Conservation (phyloP, 495 filamentous ascomycete species). For the Neohortaea acidophila region DNA sequence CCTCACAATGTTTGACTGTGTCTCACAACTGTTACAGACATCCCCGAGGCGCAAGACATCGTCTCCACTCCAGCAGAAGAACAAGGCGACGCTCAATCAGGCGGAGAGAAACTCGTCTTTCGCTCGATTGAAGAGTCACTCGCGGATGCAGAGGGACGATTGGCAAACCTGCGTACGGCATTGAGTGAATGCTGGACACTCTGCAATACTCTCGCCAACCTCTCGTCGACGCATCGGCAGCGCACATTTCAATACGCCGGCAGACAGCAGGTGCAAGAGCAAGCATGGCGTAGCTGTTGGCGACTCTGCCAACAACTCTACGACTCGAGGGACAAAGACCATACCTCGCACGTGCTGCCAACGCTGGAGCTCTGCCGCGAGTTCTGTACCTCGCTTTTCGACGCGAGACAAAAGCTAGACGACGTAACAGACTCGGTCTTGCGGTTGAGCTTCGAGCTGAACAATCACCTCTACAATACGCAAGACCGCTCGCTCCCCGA, state of each 20-base stretch:
- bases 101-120: not conserved
- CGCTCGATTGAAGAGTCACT: no score
- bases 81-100: not conserved
- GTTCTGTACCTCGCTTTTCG: conserved; percentile 81
- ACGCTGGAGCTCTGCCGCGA: conserved; percentile 79
- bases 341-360: conserved; percentile 54
- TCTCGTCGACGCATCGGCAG: conserved; percentile 73
- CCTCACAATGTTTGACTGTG: not conserved
- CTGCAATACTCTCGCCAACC: conserved; percentile 73
- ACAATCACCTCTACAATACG: conserved; percentile 87
- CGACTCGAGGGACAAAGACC: conserved; percentile 56
- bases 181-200: conserved; percentile 86
- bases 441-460: conserved; percentile 82
- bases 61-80: conserved; percentile 1
- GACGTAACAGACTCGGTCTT: conserved; percentile 71
- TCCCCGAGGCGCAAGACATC: conserved; percentile 22
- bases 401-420: conserved; percentile 58
- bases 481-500: conserved; percentile 75
- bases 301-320: conserved; percentile 78
- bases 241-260: conserved; percentile 55
- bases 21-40: conserved; percentile 17
- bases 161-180: conserved; percentile 56
- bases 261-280: conserved; percentile 59
- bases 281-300: conserved; percentile 88
- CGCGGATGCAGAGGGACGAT: conserved; percentile 45